Percentiles rank a stretch among this genome's conserved stretches.
Evolutionary conservation across 1,284 basidiomycete genomes (phyloP).

Genomic region (Malassezia furfur): DNA sequence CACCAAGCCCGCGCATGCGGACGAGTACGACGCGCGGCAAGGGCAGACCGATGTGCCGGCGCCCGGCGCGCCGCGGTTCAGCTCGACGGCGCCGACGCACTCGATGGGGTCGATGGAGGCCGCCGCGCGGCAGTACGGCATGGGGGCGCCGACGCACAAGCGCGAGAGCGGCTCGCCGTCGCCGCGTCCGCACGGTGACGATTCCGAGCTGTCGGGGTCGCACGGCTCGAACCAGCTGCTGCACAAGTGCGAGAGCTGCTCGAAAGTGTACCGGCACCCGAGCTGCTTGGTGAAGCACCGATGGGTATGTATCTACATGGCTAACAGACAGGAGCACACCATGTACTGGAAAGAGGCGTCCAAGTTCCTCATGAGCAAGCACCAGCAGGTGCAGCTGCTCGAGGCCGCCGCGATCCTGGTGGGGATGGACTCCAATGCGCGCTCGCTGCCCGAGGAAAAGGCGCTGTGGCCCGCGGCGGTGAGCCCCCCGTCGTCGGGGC

Average conservation of each 20-base stretch:
- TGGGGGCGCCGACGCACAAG: constrained; percentile 44
- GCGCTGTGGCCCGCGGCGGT: constrained; percentile 58
- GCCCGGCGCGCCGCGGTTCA: too few species aligned
- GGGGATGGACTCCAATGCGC: constrained; percentile 55
- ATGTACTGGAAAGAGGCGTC: constrained; percentile 94
- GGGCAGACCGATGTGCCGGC: too few species aligned
- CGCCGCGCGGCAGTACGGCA: constrained; percentile 49
- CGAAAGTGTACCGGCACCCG: constrained; percentile 80
- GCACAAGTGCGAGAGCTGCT: constrained; percentile 73
- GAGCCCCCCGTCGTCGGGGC: constrained; percentile 50
- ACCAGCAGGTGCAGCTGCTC: constrained; percentile 92
- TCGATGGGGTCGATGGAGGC: constrained; percentile 56
- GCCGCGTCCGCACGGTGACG: background rate
- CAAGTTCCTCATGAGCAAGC: constrained; percentile 86
- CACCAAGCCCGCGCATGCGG: too few species aligned
- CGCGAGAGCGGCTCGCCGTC: constrained; percentile 12
- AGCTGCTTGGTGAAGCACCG: constrained; percentile 91
- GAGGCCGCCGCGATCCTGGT: constrained; percentile 90
- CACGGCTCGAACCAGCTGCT: constrained; percentile 49
- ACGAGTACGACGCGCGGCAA: too few species aligned
- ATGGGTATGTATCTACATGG: constrained; percentile 53
- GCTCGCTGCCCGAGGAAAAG: constrained; percentile 80
- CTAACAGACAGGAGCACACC: constrained; percentile 61
- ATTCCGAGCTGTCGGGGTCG: background rate
- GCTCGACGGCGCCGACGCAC: constrained; percentile 32